A percentile compares a stretch with the other conserved stretches of the same genome.
These are phyloP conservation scores for Penicillium paradoxum DNA, from an alignment of 495 filamentous ascomycete species.

Conservation along the genomic window DNA sequence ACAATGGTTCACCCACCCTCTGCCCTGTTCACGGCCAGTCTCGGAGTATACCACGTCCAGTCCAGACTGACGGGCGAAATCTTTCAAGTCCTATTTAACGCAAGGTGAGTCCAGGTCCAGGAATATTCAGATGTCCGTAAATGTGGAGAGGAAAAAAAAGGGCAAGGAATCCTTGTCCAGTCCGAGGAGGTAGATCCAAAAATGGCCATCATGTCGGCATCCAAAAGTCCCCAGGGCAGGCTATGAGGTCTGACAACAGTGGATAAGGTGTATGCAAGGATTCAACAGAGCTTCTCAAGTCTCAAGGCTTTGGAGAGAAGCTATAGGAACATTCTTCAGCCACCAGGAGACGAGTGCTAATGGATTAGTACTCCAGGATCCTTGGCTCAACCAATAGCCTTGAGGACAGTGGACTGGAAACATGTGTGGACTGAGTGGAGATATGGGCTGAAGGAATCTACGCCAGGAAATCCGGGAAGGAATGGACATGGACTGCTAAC, in stretches of 20 bases:
- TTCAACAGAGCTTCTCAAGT: neutral
- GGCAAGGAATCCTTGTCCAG: conserved; percentile 20
- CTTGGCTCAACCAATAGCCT: conserved; percentile 10
- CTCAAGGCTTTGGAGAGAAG: neutral
- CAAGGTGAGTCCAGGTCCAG: conserved; percentile 42
- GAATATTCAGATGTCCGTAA: conserved; percentile 27
- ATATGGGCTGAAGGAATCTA: conserved; percentile 17
- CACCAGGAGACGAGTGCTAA: neutral
- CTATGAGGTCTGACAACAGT: neutral
- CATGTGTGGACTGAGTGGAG: conserved; percentile 5
- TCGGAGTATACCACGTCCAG: conserved; percentile 98
- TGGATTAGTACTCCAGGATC: conserved; percentile 2
- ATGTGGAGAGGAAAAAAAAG: conserved; percentile 13
- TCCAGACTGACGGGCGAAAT: conserved; percentile 95
- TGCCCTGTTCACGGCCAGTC: conserved; percentile 86
- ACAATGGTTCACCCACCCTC: conserved; percentile 63
- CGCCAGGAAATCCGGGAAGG: conserved; percentile 40
- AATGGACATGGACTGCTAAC: conserved; percentile 75
- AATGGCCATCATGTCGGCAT: conserved; percentile 1
- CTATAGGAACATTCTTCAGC: neutral
- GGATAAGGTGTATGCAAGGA: neutral
- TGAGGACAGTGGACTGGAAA: conserved; percentile 9
- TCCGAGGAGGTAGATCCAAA: conserved; percentile 10
- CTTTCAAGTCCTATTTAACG: conserved; percentile 85
- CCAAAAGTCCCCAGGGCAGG: conserved; percentile 2